Evolutionary conservation across 768 basidiomycete species (phyloP), one percentile per base, ranked within the genome.

Genomic region (Rhodocollybia butyracea): DNA sequence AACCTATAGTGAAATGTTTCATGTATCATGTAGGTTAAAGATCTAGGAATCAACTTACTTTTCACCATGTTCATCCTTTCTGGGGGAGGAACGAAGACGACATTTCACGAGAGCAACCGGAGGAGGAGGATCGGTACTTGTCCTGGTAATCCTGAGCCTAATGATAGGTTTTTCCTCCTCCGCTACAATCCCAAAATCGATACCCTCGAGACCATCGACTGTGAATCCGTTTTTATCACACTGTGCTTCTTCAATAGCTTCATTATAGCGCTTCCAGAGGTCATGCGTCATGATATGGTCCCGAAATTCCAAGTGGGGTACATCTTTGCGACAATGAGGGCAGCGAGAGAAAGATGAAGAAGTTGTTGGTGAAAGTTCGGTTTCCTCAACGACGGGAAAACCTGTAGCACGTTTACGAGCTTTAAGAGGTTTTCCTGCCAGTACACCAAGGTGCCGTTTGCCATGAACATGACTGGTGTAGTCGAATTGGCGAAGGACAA

Each of bases 181-280:
- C 21, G 52, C 55, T 30, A 67, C 38, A 11, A 57, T 62, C 10
- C 65, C 66, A 5, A 61, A 63, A n/a, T 75, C 74, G 22, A 83
- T 57, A 40, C 83, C 64, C 3, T 76, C 80, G 59, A 83, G 80
- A 5, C 66, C 68, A 29, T 70, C 70, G 26, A 85, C 75, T 5
- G 62, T 64, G 12, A 82, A 65, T 1, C 75, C 78, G 34, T 78
- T 67, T 54, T 80, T 81, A 61, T 84, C 78, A 29, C 69, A 67
- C 42, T 76, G 73, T 1, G 80, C 73, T 31, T 71, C 70, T 5
- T 71, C 75, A 7, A 76, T 62, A 19, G 70, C 70, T 1, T 69
- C 68, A n/a, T 69, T 67, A 26, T 68, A 59, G 2, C 65, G 65
- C 34, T 70, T 63, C 32, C 64, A 62, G 34, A 67, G 61, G 26